These are phyloP conservation scores for Viola pubescens DNA, from an alignment of 441 rosid species.

Conservation along the genomic window DNA sequence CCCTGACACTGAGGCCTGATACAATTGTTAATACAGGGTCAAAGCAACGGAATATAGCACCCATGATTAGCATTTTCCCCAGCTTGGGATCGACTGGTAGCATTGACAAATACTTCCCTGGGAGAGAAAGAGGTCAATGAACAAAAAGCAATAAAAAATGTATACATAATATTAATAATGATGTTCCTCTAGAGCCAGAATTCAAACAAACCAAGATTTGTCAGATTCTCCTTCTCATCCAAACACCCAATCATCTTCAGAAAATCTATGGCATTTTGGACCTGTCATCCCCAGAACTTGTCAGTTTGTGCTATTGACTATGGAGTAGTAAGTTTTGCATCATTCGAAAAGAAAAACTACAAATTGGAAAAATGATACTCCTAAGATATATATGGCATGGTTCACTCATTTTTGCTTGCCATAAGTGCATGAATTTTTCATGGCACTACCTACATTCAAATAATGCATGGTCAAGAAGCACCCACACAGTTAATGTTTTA, in stretches of 20 bases:
- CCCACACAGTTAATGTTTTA: not conserved
- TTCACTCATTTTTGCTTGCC: not conserved
- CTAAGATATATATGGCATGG: not conserved
- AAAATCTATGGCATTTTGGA: constrained; percentile 88
- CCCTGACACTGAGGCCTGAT: constrained; percentile 97
- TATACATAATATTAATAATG: constrained; percentile 7
- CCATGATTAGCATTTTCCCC: constrained; percentile 98
- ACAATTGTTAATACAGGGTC: constrained; percentile 90
- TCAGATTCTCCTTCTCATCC: constrained; percentile 84
- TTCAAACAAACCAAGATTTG: constrained; percentile 76
- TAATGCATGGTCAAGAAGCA: not conserved
- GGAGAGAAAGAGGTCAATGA: constrained; percentile 9
- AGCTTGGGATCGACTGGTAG: constrained; percentile 99
- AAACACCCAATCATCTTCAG: constrained; percentile 88
- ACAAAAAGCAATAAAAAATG: constrained; percentile 3
- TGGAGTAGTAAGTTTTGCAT: constrained; percentile 3
- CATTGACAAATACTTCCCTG: constrained; percentile 79
- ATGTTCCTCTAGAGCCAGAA: constrained; percentile 11
- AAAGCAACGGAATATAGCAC: constrained; percentile 88
- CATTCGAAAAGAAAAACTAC: constrained; percentile 1
- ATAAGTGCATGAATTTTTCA: not conserved
- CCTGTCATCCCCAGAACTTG: constrained; percentile 40
- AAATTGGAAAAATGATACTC: not conserved
- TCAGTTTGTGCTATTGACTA: constrained; percentile 13
- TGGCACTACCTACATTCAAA: not conserved